These are phyloP conservation scores for Psilocybe mexicana DNA, from an alignment of 1,284 basidiomycete genomes.

Conservation along the genomic window DNA sequence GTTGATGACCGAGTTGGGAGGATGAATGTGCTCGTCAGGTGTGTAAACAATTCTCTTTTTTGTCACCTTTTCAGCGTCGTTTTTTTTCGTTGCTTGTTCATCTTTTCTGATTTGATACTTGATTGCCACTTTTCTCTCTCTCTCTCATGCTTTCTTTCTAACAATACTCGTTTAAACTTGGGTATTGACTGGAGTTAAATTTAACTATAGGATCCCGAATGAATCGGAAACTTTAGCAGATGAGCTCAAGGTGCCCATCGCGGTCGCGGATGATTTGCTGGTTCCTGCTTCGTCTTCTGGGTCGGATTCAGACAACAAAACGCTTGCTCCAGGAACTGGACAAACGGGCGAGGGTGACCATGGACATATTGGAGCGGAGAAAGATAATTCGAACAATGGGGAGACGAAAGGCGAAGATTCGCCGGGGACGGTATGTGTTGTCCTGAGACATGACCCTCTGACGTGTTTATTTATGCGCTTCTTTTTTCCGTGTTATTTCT, in stretches of 20 bases:
- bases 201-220: constrained; percentile 37
- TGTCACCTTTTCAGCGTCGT: no score
- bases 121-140: not conserved
- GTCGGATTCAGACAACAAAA: not conserved
- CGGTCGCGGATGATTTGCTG: constrained; percentile 55
- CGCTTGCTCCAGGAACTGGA: not conserved
- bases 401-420: constrained; percentile 27
- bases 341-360: constrained; percentile 17
- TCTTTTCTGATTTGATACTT: constrained; percentile 1
- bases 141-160: constrained; percentile 3
- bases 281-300: constrained; percentile 1
- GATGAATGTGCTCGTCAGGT: constrained; percentile 69
- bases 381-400: constrained; percentile 15
- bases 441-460: constrained; percentile 8
- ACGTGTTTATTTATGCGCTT: constrained; percentile 12
- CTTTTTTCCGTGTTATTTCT: constrained; percentile 13
- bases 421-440: constrained; percentile 30
- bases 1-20: constrained; percentile 64
- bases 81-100: not conserved
- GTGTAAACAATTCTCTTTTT: constrained; percentile 17
- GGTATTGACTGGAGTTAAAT: constrained; percentile 4
- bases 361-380: constrained; percentile 17
- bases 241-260: constrained; percentile 63
- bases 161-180: constrained; percentile 2
- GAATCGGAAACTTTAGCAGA: constrained; percentile 58